phyloP scores from a whole-genome alignment of 1,139 yeast genomes.

The Debaryomyces robertsiae region DNA sequence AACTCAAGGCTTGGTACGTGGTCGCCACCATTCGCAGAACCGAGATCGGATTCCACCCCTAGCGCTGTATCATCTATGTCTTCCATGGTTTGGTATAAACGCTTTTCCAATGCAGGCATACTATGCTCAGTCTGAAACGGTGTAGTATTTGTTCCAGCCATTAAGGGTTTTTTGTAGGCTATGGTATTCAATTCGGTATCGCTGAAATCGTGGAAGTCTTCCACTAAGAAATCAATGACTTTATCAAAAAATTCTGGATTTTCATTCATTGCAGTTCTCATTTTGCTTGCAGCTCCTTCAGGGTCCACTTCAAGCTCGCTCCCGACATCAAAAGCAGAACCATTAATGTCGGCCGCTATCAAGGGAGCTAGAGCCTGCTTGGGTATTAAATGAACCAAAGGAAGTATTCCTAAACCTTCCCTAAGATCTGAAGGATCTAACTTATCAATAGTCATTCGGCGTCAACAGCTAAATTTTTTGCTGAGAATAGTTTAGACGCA shows the following conservation, averaged over 20 bases:
- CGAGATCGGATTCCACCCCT: conserved; percentile 14
- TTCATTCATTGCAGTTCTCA: conserved; percentile 16
- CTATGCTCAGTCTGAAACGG: neutral
- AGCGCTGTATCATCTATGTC: conserved; percentile 12
- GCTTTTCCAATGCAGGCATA: conserved; percentile 14
- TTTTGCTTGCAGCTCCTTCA: conserved; percentile 4
- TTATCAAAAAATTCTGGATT: conserved; percentile 18
- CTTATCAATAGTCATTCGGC: conserved; percentile 11
- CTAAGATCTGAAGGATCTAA: conserved; percentile 22
- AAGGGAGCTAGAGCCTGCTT: conserved; percentile 30
- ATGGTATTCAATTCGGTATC: conserved; percentile 21
- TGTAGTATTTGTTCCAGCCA: neutral
- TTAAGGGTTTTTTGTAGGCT: conserved; percentile 15
- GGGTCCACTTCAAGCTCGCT: conserved; percentile 5
- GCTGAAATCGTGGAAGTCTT: conserved; percentile 21
- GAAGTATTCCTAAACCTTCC: conserved; percentile 31
- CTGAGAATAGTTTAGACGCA: no score
- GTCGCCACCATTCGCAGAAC: no score
- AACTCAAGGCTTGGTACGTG: no score
- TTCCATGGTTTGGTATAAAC: conserved; percentile 12
- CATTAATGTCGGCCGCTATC: conserved; percentile 16
- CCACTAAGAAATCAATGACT: conserved; percentile 18
- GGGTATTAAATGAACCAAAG: conserved; percentile 34
- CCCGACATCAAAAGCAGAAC: conserved; percentile 9
- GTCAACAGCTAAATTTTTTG: no score